Percentiles rank a stretch among this genome's conserved stretches.
Evolutionary conservation across 257 asterid species (phyloP).

Genomic region (Hygrophila difformis): DNA sequence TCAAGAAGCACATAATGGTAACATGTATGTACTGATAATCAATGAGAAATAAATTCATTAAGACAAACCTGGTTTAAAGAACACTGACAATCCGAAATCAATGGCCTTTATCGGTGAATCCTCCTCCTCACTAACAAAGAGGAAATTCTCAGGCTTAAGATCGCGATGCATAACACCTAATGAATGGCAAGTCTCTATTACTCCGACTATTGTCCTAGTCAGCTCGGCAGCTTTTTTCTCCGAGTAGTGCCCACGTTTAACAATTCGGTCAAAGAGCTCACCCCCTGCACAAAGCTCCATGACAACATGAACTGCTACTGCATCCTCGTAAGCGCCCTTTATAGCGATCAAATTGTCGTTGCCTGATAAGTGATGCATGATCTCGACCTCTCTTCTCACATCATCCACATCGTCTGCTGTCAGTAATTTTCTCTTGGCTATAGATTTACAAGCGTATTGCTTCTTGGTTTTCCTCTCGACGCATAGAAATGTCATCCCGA

Average conservation of each 20-base stretch:
- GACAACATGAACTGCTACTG: slow-evolving; percentile 70
- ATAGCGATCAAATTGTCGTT: slow-evolving; percentile 55
- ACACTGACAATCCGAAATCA: slow-evolving; percentile 74
- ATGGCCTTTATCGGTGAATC: slow-evolving; percentile 62
- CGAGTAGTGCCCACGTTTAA: slow-evolving; percentile 72
- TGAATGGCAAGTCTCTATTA: slow-evolving; percentile 76
- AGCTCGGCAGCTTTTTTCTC: slow-evolving; percentile 92
- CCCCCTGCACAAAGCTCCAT: too few relatives aligned
- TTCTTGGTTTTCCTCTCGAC: slow-evolving; percentile 44
- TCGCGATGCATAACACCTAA: slow-evolving; percentile 89
- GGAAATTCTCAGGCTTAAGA: slow-evolving; percentile 82
- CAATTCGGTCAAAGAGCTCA: slow-evolving; percentile 80
- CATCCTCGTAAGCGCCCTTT: slow-evolving; percentile 76
- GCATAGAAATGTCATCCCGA: slow-evolving; percentile 71
- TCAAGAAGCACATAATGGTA: too few relatives aligned
- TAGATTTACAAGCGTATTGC: slow-evolving; percentile 75
- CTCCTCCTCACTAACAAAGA: slow-evolving; percentile 54
- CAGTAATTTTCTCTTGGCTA: slow-evolving; percentile 62
- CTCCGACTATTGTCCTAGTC: slow-evolving; percentile 70
- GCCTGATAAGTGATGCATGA: slow-evolving; percentile 83
- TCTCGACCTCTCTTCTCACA: slow-evolving; percentile 83
- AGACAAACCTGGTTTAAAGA: slow-evolving; percentile 76
- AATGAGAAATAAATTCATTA: not conserved
- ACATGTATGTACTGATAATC: too few relatives aligned
- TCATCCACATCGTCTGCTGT: slow-evolving; percentile 76